Conservation (phyloP, 768 basidiomycete genomes). For the Paxillus rubicundulus region DNA sequence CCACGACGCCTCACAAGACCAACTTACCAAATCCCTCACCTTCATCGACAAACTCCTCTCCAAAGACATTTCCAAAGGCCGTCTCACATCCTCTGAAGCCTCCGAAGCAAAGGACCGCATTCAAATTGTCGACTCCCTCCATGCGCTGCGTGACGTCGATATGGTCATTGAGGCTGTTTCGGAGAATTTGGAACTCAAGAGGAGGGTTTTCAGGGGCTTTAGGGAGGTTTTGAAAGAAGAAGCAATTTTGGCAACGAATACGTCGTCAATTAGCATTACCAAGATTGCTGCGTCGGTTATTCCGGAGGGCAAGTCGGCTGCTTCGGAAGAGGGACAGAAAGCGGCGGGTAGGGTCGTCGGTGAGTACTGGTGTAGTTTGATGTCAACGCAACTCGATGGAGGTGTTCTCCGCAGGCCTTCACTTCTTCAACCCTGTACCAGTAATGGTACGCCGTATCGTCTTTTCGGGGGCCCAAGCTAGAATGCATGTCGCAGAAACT, state of each 20-base stretch:
- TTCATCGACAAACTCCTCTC: constrained; percentile 79
- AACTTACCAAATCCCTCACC: constrained; percentile 68
- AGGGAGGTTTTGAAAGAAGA: constrained; percentile 64
- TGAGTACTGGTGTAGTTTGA: constrained; percentile 30
- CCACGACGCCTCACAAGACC: constrained; percentile 74
- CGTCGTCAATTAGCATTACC: constrained; percentile 91
- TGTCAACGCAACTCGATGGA: background rate
- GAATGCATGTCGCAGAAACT: constrained; percentile 56
- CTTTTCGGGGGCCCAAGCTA: background rate
- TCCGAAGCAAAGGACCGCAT: constrained; percentile 72
- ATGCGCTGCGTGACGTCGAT: constrained; percentile 73
- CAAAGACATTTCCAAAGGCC: constrained; percentile 88
- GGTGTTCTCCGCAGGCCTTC: constrained; percentile 52
- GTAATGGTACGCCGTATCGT: constrained; percentile 67
- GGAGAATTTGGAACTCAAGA: constrained; percentile 78
- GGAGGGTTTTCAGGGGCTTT: constrained; percentile 69
- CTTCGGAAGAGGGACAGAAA: constrained; percentile 61
- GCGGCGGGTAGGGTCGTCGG: constrained; percentile 80
- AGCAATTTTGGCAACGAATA: constrained; percentile 88
- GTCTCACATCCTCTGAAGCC: constrained; percentile 64
- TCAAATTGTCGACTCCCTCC: constrained; percentile 55
- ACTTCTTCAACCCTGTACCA: constrained; percentile 97
- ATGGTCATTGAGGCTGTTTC: constrained; percentile 95
- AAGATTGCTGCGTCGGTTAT: constrained; percentile 86
- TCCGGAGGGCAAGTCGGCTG: constrained; percentile 50